Evolutionary conservation across 2,329 filamentous ascomycete species (phyloP), one percentile per base, ranked within the genome.

Genomic region (Phyllosticta citriasiana): DNA sequence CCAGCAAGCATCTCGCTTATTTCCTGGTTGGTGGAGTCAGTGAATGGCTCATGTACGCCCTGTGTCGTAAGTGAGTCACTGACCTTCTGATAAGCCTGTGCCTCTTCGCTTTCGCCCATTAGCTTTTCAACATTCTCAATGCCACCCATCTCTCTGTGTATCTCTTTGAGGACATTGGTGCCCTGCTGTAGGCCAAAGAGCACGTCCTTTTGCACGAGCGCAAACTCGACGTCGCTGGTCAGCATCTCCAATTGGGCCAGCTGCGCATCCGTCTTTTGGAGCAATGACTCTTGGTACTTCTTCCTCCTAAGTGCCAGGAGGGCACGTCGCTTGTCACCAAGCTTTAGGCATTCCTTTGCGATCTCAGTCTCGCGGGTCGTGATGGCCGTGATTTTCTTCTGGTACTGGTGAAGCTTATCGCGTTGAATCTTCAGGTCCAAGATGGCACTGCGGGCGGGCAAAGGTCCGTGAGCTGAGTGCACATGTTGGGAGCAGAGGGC

Each of bases 341-440:
- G 82, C 19, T 86, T 85, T 22, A 97, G 82, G 77, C 95, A 92
- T 78, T 90, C 83, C 66, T 84, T 86, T 24, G 94, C 93, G 62
- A 96, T 88, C 54, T 86, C 88, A 56, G 88, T 96, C 77, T 99
- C 93, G 66, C 88, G 88, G 71, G 87, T 84, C 6, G 93, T 97
- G 47, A 99, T 84, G 57, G 89, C 81, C 40, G 86, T 88, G 71
- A 99, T 94, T 69, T 89, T 88, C 70, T 88, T 88, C 76, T 97
- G 93, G 79, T 97, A 97, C 74, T 96, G 91, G 71, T 95, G 92
- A 3, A 99, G 87, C 75, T 91, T 95, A 80, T 99, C 94, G 74
- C 94, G 92, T 79, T 97, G 93, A 76, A 86, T 91, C 79, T 97
- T 97, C 79, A 97, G 88, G 77, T 97, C 92, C 70, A 97, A 88